Base-by-base conservation (phyloP, 345 rosid species). In the Kernera saxatilis region DNA sequence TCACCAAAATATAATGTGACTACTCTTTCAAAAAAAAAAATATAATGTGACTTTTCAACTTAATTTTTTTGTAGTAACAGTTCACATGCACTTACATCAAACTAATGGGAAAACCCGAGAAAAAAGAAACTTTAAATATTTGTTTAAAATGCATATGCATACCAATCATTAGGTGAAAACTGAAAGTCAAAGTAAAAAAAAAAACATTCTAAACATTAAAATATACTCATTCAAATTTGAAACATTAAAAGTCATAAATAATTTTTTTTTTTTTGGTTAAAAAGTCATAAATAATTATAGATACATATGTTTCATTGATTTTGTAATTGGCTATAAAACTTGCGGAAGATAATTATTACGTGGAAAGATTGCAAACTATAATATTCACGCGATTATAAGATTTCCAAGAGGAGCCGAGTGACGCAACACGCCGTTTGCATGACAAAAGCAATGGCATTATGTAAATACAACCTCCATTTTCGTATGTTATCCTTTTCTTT, bases 401-500 rank as follows among this genome's bases (percentile, higher is more conserved):
- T 49, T 50, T 9, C 4, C 23, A 52, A 64, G 15, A 43, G 3
- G 49, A 64, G 71, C 41, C 17, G 23, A 55, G 51, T 48, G 57
- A 72, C 58, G 77, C 71, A 66, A 66, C 77, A 73, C 72, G 77
- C 60, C 77, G 36, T 73, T 39, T 49, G 77, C 60, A 73, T 73
- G 77, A 66, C 77, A 46, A 64, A 56, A 2, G 60, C 59, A 64
- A 56, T 73, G 70, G 8, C 65, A 63, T 30, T 50, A 5, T 52
- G 35, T 44, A 39, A 40, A 23, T 25, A 70, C 18, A 54, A 41
- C 70, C 49, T 64, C 41, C 18, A 53, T 43, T 54, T 63, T 43
- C 13, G 32, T 12, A 18, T 40, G 33, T 71, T 50, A 61, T 32
- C 35, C 10, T n/a, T n/a, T n/a, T n/a, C n/a, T n/a, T n/a, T n/a